phyloP scores from a whole-genome alignment of 1,284 basidiomycete genomes.

The Austroboletus niveus region DNA sequence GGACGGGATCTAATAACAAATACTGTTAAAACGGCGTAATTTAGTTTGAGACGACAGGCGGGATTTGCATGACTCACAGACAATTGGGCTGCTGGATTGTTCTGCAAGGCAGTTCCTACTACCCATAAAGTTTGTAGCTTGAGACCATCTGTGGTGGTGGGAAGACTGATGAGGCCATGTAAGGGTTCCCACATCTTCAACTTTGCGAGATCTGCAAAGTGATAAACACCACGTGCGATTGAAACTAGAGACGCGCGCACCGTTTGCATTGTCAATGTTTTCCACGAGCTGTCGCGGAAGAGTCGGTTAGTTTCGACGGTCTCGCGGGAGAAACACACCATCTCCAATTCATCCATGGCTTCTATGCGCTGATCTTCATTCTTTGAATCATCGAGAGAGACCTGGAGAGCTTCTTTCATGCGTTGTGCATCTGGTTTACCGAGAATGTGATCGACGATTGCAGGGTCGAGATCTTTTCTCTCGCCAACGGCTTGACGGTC shows the following conservation, averaged over 20 bases:
- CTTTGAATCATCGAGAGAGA: constrained; percentile 64
- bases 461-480: constrained; percentile 64
- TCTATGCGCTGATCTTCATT: constrained; percentile 67
- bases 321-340: constrained; percentile 54
- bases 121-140: constrained; percentile 86
- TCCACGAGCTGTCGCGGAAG: constrained; percentile 70
- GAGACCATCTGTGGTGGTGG: constrained; percentile 58
- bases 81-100: constrained; percentile 89
- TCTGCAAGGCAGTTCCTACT: constrained; percentile 91
- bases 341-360: constrained; percentile 93
- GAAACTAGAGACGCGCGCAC: constrained; percentile 38
- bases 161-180: constrained; percentile 60
- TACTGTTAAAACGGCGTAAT: constrained; percentile 49
- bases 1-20: constrained; percentile 67
- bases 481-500: constrained; percentile 34
- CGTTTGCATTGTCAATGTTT: constrained; percentile 94
- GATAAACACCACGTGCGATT: not conserved
- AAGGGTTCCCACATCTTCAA: constrained; percentile 88
- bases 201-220: constrained; percentile 68
- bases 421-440: constrained; percentile 82
- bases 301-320: not conserved
- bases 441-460: constrained; percentile 81
- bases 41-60: not conserved
- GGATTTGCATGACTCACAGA: constrained; percentile 53
- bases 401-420: constrained; percentile 84